Percentiles rank a stretch among this genome's conserved stretches.
Conservation (phyloP, 2,329 filamentous ascomycete genomes). For the Colletotrichum sojae region DNA sequence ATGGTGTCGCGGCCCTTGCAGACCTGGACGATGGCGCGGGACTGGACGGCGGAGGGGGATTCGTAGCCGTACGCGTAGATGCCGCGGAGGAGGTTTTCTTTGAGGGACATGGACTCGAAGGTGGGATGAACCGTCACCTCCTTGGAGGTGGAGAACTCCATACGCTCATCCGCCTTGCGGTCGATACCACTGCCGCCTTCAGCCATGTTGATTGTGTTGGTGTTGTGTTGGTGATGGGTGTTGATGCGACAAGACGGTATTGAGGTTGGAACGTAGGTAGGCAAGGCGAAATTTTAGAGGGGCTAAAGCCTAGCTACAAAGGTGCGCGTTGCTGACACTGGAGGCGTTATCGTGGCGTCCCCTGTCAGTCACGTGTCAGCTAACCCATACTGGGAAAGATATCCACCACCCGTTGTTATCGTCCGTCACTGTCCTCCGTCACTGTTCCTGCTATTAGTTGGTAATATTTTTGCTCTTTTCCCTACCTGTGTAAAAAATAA, state of each 20-base stretch:
- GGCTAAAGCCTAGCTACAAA: slow-evolving; percentile 27
- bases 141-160: slow-evolving; percentile 98
- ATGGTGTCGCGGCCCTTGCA: slow-evolving; percentile 99
- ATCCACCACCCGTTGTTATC: too few species aligned
- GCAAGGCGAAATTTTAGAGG: slow-evolving; percentile 36
- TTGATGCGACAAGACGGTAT: neutral
- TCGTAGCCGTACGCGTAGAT: slow-evolving; percentile 99
- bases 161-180: slow-evolving; percentile 92
- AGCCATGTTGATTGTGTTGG: slow-evolving; percentile 77
- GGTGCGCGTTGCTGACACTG: neutral
- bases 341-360: neutral
- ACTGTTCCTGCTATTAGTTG: too few species aligned
- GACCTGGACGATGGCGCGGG: slow-evolving; percentile 97
- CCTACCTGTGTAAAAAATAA: too few species aligned
- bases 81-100: slow-evolving; percentile 95
- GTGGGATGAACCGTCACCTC: slow-evolving; percentile 96
- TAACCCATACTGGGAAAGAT: too few species aligned
- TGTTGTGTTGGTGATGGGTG: neutral
- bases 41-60: slow-evolving; percentile 97
- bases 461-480: too few species aligned
- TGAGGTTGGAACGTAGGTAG: neutral
- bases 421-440: too few species aligned
- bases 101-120: slow-evolving; percentile 96
- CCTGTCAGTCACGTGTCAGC: too few species aligned
- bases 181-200: slow-evolving; percentile 83